Base-by-base conservation (phyloP, 148 eudicot genomes). In the Rhododendron griersonianum region DNA sequence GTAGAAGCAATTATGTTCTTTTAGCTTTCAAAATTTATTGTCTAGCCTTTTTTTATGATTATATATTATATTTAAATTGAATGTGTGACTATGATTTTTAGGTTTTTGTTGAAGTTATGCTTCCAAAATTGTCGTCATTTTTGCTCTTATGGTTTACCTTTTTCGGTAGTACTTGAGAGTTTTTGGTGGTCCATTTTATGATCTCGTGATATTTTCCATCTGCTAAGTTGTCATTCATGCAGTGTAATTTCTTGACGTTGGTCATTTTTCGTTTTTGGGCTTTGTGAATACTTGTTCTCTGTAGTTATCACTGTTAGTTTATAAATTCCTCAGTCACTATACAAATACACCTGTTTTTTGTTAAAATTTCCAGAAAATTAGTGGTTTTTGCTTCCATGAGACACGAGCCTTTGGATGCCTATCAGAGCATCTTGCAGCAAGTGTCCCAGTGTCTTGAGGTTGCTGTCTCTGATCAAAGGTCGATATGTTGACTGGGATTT, bases 401-500 rank as follows among this genome's bases (percentile, higher is more conserved):
- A 83, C 81, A 21, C 45, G 63, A 19, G 69, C 80, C 84, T 75
- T 84, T 83, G 45, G 23, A 35, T 53, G 84, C 73, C 86, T 79
- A 57, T 78, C 25, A 13, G 61, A 19, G 69, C 79, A 21, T 53
- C 80, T 30, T 28, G 78, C 39, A 30, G 16, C 18, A 19, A 51
- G 51, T 23, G 45, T 83, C 83, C 67, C 18, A 45, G 39, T 35
- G 48, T 47, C 67, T 50, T 28, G 76, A 74, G 80, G 73, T 67
- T 78, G 79, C 55, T 44, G 39, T 67, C 19, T 37, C 33, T 33
- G n/a, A 63, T 50, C 78, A 37, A 51, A 84, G 35, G 45, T 28
- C 41, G 81, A 80, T 81, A 84, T 87, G 89, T 35, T 84, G 18
- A 35, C 77, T 30, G 28, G 85, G 82, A 81, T 44, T 53, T 81